Percentiles rank a stretch among this genome's conserved stretches.
Evolutionary conservation across 2,329 filamentous ascomycete species (phyloP).

Genomic region (Penicillium olsonii): DNA sequence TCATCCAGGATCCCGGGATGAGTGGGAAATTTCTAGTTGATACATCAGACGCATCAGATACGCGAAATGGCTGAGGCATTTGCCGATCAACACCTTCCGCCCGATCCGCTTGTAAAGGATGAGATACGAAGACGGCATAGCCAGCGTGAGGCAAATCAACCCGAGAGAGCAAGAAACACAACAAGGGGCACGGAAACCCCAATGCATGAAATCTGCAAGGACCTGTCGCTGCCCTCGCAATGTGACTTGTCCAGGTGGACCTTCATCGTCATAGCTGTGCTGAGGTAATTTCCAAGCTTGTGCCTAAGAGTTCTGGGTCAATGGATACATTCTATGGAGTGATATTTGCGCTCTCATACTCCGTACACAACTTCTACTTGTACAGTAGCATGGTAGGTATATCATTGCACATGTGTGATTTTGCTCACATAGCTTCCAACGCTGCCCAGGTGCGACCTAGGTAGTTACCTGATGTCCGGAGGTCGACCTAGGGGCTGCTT

Average conservation of each 20-base stretch:
- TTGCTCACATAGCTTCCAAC: neutral
- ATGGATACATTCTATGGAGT: neutral
- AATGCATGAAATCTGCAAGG: constrained; percentile 33
- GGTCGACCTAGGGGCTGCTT: neutral
- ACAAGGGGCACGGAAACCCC: constrained; percentile 11
- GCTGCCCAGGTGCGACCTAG: too few relatives aligned
- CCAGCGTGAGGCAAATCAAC: neutral
- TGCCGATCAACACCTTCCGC: neutral
- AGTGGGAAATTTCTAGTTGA: neutral
- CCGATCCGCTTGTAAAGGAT: neutral
- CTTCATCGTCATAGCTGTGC: constrained; percentile 12
- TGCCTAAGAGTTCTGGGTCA: neutral
- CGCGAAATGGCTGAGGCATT: neutral
- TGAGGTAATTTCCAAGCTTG: constrained; percentile 8
- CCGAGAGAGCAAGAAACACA: neutral
- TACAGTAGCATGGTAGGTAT: too few relatives aligned
- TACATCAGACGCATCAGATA: constrained; percentile 4
- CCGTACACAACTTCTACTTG: neutral
- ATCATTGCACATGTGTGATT: neutral
- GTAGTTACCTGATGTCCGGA: too few relatives aligned
- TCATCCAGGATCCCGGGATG: constrained; percentile 17
- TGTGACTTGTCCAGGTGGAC: constrained; percentile 32
- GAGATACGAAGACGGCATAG: neutral
- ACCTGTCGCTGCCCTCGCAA: constrained; percentile 26
- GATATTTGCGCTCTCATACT: neutral